Evolutionary conservation across 345 rosid genomes (phyloP), one percentile per base, ranked within the genome.

Genomic region (Draba incana): DNA sequence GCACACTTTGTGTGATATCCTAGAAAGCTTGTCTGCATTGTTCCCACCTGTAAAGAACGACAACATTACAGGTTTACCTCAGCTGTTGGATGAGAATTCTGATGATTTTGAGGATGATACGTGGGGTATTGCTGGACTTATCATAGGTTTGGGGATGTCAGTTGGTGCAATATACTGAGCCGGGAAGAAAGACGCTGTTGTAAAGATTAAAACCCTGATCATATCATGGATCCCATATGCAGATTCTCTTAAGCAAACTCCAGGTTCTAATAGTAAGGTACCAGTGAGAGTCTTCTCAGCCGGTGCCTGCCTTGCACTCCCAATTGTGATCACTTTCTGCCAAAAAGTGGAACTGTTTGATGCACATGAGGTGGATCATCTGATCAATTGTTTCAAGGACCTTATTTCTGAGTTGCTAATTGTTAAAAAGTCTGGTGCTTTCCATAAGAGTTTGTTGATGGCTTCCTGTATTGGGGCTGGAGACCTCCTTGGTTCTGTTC

Each of bases 121-220:
- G 48, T 93, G 97, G 97, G 98, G 98, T 67, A 83, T 88, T 71
- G 82, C 89, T 77, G 98, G 98, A 61, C 90, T 93, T 51, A 81
- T 87, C 65, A 70, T 93, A 77, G 98, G 98, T 64, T 74, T 93
- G 81, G 98, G 88, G 47, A 82, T 83, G 76, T 82, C 86, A 69
- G 75, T 90, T 65, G 77, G 81, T 70, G 94, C 93, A 50, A 72
- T 90, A 41, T 93, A 82, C 75, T 82, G 92, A 82, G 84, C 87
- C 75, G 94, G 96, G 59, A 84, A 70, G 72, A 79, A 82, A 80
- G 97, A 88, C 44, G 81, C 74, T 8, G 78, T 87, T 57, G 77
- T 83, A 46, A 85, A 77, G 74, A 80, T 93, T 67, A 93, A 88
- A 81, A 83, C 82, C 64, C 75, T 86, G 69, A 80, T 93, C n/a